A percentile compares a stretch with the other conserved stretches of the same genome.
Evolutionary conservation across 2,329 filamentous ascomycete species (phyloP).

Genomic region (Chaetothyriales sp.): DNA sequence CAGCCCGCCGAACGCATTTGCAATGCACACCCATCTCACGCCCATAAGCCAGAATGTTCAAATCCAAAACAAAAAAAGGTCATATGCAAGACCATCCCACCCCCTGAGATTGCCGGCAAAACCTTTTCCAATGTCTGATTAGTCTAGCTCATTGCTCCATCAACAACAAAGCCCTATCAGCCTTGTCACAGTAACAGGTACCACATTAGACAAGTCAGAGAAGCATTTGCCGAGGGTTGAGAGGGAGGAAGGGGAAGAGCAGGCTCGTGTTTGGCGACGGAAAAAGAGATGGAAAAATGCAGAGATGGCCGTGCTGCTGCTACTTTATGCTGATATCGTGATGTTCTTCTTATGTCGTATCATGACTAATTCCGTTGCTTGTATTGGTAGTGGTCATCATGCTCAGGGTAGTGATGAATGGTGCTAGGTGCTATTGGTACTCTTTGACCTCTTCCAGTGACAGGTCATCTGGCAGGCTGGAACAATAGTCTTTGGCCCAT

Average conservation of each 20-base stretch:
- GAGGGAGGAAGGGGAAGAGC: neutral
- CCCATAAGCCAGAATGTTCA: neutral
- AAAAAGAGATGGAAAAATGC: neutral
- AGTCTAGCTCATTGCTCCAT: neutral
- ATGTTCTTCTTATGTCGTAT: neutral
- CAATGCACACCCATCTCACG: neutral
- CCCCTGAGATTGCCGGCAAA: neutral
- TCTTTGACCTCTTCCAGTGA: slow-evolving; percentile 9
- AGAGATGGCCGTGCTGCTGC: neutral
- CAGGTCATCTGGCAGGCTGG: slow-evolving; percentile 8
- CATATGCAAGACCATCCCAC: neutral
- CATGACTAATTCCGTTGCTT: neutral
- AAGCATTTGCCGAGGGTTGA: neutral
- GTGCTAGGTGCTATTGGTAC: slow-evolving; percentile 6
- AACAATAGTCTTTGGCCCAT: slow-evolving; percentile 71
- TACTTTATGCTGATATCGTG: neutral
- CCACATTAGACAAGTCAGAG: neutral
- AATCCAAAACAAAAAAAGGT: neutral
- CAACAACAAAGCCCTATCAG: neutral
- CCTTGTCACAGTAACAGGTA: neutral
- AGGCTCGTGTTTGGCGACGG: neutral
- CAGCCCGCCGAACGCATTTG: neutral
- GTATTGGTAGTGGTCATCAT: neutral
- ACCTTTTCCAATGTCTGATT: neutral
- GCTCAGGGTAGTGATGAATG: neutral